These are phyloP conservation scores for Mycotypha africana DNA, from an alignment of 371 early-diverging fungal species.

Conservation along the genomic window DNA sequence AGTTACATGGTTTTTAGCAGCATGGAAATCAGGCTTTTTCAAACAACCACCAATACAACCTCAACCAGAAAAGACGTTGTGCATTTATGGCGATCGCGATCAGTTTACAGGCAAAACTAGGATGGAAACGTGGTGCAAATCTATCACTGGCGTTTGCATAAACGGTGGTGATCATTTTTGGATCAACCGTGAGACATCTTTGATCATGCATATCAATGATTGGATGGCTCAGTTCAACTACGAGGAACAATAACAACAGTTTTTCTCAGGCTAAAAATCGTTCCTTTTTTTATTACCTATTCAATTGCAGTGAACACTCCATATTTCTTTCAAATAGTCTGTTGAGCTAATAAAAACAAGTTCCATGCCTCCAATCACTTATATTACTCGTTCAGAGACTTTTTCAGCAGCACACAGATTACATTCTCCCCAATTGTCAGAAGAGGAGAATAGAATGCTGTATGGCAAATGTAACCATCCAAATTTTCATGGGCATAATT, in stretches of 20 bases:
- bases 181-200: slow-evolving; percentile 15
- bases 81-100: slow-evolving; percentile 33
- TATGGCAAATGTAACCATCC: slow-evolving; percentile 89
- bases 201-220: slow-evolving; percentile 6
- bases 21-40: slow-evolving; percentile 20
- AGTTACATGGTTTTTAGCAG: slow-evolving; percentile 38
- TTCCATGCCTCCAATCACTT: slow-evolving; percentile 54
- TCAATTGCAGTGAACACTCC: background rate
- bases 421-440: slow-evolving; percentile 64
- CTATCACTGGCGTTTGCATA: slow-evolving; percentile 1
- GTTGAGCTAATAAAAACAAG: too few species aligned
- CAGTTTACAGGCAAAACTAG: slow-evolving; percentile 30
- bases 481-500: slow-evolving; percentile 90
- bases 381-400: slow-evolving; percentile 69
- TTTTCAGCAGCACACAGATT: slow-evolving; percentile 91
- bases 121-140: slow-evolving; percentile 19
- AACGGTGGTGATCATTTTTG: slow-evolving; percentile 37
- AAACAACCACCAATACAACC: slow-evolving; percentile 8
- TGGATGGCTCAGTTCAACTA: too few species aligned
- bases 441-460: slow-evolving; percentile 64
- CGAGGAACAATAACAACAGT: too few species aligned
- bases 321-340: slow-evolving; percentile 3
- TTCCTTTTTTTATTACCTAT: too few species aligned
- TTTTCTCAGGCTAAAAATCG: too few species aligned
- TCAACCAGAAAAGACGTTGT: slow-evolving; percentile 1